phyloP scores from a whole-genome alignment of 257 asterid species.

The Solanum corneliomulleri region DNA sequence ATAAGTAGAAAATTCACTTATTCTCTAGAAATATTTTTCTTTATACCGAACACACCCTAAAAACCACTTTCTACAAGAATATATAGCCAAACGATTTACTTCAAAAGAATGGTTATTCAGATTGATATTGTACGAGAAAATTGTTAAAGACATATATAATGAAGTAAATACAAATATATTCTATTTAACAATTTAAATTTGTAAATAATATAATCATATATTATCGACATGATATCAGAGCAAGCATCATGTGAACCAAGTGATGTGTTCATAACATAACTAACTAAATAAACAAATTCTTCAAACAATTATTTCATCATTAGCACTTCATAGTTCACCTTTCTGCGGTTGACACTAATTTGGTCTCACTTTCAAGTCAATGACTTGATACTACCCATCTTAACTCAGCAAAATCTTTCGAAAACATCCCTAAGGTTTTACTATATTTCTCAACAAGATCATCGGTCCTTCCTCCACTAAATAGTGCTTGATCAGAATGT shows the following conservation, averaged over 20 bases:
- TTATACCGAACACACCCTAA: neutral
- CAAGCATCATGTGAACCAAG: too few species aligned
- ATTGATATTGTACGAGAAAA: neutral
- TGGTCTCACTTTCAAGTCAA: slow-evolving; percentile 13
- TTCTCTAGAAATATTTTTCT: neutral
- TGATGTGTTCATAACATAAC: too few species aligned
- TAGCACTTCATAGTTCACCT: neutral
- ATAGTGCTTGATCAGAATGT: neutral
- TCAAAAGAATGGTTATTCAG: neutral
- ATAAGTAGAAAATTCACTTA: neutral
- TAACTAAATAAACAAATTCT: too few species aligned
- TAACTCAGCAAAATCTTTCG: neutral
- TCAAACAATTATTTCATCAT: too few species aligned
- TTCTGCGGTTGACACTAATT: slow-evolving; percentile 28
- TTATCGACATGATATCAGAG: neutral
- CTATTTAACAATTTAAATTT: neutral
- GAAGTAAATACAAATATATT: neutral
- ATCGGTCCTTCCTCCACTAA: too few species aligned
- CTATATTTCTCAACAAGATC: too few species aligned
- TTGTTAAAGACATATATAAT: neutral
- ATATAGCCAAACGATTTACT: neutral
- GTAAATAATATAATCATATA: neutral
- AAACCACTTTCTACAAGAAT: too few species aligned
- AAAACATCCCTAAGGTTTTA: neutral
- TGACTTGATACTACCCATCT: neutral